These are phyloP conservation scores for Lasiodiplodia sp. DNA, from an alignment of 2,329 filamentous ascomycete genomes.

Conservation along the genomic window DNA sequence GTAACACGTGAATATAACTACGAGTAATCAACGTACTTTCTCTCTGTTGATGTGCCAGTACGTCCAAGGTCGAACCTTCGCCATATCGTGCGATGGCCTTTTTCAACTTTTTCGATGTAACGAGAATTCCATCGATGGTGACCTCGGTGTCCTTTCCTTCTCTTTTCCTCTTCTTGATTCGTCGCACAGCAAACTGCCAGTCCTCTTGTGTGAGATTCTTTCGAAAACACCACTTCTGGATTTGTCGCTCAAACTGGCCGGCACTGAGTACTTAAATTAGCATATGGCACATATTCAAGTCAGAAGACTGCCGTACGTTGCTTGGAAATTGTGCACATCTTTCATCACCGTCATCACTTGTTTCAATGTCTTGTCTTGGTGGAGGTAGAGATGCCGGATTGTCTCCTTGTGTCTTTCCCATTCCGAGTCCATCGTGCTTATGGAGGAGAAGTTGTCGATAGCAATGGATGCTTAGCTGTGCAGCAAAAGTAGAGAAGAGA, in stretches of 20 bases:
- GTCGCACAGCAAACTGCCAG: slow-evolving; percentile 35
- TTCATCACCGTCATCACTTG: slow-evolving; percentile 16
- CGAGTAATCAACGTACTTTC: neutral
- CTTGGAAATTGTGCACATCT: slow-evolving; percentile 13
- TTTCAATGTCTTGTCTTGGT: slow-evolving; percentile 7
- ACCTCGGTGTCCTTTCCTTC: slow-evolving; percentile 33
- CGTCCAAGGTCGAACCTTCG: neutral
- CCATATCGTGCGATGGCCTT: neutral
- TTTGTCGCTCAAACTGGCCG: slow-evolving; percentile 37
- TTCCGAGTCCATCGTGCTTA: neutral
- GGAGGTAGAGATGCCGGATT: slow-evolving; percentile 26
- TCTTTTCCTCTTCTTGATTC: slow-evolving; percentile 33
- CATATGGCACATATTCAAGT: neutral
- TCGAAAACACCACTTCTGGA: slow-evolving; percentile 38
- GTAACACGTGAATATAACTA: neutral
- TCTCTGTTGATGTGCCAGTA: neutral
- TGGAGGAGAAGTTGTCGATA: neutral
- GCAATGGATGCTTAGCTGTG: neutral
- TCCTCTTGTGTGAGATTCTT: slow-evolving; percentile 36
- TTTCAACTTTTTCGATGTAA: neutral
- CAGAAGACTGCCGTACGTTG: neutral
- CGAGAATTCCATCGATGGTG: neutral
- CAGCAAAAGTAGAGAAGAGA: neutral
- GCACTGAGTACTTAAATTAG: slow-evolving; percentile 28
- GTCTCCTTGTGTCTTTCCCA: slow-evolving; percentile 40